Base-by-base conservation (phyloP, 2,329 filamentous ascomycete genomes). In the Colletotrichum sp. region DNA sequence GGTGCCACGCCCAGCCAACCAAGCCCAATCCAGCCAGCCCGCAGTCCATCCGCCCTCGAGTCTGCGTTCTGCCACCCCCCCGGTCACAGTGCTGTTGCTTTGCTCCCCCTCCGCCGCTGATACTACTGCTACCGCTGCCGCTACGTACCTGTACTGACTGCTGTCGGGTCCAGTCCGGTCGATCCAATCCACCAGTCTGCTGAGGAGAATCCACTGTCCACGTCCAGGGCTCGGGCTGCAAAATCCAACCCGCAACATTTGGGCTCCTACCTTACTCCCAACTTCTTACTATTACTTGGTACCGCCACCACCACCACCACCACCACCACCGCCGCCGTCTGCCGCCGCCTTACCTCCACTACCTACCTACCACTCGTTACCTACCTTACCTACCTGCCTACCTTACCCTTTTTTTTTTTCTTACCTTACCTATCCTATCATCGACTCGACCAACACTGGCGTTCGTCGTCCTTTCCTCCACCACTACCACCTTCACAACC, bases 401-500 rank as follows among this genome's bases (percentile, higher is more conserved):
- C 67, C 67, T 59, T 71, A 74, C 43, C 36, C 58, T 62, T 71
- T 48, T 72, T 71, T 69, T 34, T 21, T 28, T 71, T 34, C 63
- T 56, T 43, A 38, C 34, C 56, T 63, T 71, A 36, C 67, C 61
- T 72, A 73, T 73, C 69, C 73, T 72, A 75, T 75, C 63, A 73
- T 75, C 73, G 56, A 64, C 38, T 67, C 73, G 55, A 63, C 36
- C 73, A 43, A 63, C 36, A 63, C 69, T 62, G 69, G 73, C 34
- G 63, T 73, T 73, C 28, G 69, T 75, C 73, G 73, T 75, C 62
- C 55, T 74, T 73, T 68, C 77, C 77, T 78, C 74, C 65, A 64
- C 67, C 52, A 75, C 74, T 78, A 76, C 77, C 74, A 78, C 77
- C 69, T 75, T 63, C 58, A 73, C 74, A 73, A 68, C 73, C 69